A percentile compares a stretch with the other conserved stretches of the same genome.
phyloP scores from a whole-genome alignment of 768 basidiomycete species.

The Lactifluus echinatus region DNA sequence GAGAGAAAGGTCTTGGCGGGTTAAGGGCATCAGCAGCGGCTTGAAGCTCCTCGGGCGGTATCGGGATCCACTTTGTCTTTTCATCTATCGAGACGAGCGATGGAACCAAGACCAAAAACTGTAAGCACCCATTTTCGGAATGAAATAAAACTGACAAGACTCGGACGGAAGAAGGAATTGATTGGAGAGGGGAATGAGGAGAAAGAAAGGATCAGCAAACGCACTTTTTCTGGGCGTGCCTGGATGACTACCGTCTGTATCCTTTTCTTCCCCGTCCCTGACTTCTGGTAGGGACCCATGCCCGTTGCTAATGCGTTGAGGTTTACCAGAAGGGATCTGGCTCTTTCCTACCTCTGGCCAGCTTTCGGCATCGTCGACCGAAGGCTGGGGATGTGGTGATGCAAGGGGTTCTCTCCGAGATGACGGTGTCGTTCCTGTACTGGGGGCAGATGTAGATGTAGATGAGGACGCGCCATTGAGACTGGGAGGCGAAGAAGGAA shows the following conservation, averaged over 20 bases:
- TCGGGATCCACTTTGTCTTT: constrained; percentile 55
- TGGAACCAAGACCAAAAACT: not conserved
- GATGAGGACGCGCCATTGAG: constrained; percentile 10
- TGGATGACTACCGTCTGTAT: constrained; percentile 24
- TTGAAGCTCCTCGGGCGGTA: constrained; percentile 47
- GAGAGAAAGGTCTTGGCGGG: constrained; percentile 20
- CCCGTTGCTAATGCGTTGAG: constrained; percentile 13
- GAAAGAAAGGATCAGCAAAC: constrained; percentile 23
- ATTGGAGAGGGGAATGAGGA: not conserved
- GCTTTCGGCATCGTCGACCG: constrained; percentile 30
- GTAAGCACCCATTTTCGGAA: constrained; percentile 7
- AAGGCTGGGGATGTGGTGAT: constrained; percentile 25
- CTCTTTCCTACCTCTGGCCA: constrained; percentile 41
- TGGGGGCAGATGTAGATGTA: constrained; percentile 5
- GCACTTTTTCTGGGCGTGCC: constrained; percentile 31
- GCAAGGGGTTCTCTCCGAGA: constrained; percentile 34
- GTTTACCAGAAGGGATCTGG: constrained; percentile 7
- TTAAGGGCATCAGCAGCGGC: constrained; percentile 40
- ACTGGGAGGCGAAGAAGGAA: not conserved
- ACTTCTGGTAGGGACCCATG: constrained; percentile 14
- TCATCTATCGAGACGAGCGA: constrained; percentile 30
- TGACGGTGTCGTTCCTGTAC: constrained; percentile 35
- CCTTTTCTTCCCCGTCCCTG: constrained; percentile 22
- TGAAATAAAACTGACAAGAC: constrained; percentile 4
- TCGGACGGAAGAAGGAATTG: not conserved